Percentiles rank a stretch among this genome's conserved stretches.
Conservation (phyloP, 441 rosid genomes). For the Kokia cookei region DNA sequence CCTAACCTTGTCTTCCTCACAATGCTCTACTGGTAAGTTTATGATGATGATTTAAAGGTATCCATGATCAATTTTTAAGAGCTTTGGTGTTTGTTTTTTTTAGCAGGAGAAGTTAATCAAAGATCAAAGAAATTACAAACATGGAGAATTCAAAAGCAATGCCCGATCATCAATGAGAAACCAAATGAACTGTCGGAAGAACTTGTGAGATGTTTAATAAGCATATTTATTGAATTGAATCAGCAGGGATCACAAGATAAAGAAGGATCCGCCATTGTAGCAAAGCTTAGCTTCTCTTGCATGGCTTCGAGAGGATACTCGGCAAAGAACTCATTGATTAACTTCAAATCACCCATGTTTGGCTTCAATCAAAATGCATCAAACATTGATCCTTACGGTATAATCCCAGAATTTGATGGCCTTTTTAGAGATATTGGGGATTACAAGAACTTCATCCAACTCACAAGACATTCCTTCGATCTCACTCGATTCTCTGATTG, state of each 20-base stretch:
- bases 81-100: not conserved
- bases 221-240: slow-evolving; percentile 62
- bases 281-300: slow-evolving; percentile 58
- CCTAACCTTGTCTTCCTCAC: slow-evolving; percentile 36
- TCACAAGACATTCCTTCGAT: slow-evolving; percentile 52
- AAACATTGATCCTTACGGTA: slow-evolving; percentile 64
- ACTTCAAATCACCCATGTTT: slow-evolving; percentile 33
- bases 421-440: slow-evolving; percentile 62
- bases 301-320: slow-evolving; percentile 35
- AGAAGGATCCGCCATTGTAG: slow-evolving; percentile 39
- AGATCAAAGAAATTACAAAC: slow-evolving; percentile 30
- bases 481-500: slow-evolving; percentile 32
- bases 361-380: slow-evolving; percentile 31
- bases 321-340: slow-evolving; percentile 32
- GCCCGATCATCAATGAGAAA: slow-evolving; percentile 25
- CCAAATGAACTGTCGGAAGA: slow-evolving; percentile 80
- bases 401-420: slow-evolving; percentile 52
- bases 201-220: slow-evolving; percentile 57
- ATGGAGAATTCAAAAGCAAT: slow-evolving; percentile 34
- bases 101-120: slow-evolving; percentile 35
- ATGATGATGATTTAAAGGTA: too few species aligned
- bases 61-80: not conserved
- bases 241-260: slow-evolving; percentile 27
- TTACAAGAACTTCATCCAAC: slow-evolving; percentile 74
- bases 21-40: slow-evolving; percentile 32